These are phyloP conservation scores for Stentor coeruleus DNA, from an alignment of 73 alveolate species.

Conservation along the genomic window DNA sequence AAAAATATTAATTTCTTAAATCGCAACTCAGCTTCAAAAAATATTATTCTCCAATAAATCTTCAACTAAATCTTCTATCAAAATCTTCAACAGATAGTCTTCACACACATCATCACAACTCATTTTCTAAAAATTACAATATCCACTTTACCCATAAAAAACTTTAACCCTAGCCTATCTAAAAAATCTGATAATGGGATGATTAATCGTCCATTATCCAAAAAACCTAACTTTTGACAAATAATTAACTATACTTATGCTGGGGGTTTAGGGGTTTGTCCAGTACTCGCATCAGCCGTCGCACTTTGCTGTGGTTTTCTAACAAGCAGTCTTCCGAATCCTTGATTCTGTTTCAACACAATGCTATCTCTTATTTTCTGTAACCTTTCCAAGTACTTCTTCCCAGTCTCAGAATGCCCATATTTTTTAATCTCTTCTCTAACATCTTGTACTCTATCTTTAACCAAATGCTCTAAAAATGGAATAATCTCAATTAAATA, in stretches of 20 bases:
- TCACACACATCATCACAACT: too few species aligned
- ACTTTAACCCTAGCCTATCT: too few species aligned
- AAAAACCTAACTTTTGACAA: too few species aligned
- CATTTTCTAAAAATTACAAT: too few species aligned
- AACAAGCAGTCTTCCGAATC: constrained; percentile 33
- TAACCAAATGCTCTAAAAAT: constrained; percentile 62
- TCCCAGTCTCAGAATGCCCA: constrained; percentile 73
- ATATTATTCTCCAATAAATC: too few species aligned
- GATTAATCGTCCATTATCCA: too few species aligned
- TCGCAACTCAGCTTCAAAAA: too few species aligned
- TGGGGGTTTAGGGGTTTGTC: neutral
- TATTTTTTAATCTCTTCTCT: constrained; percentile 64
- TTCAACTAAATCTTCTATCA: too few species aligned
- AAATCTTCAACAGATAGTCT: too few species aligned
- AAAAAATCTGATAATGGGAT: too few species aligned
- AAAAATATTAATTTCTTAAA: too few species aligned
- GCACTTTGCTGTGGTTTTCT: neutral
- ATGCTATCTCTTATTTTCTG: constrained; percentile 45
- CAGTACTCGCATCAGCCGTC: neutral
- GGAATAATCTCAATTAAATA: constrained; percentile 65
- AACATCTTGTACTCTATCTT: constrained; percentile 49
- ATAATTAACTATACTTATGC: neutral
- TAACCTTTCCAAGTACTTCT: constrained; percentile 54
- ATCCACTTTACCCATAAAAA: too few species aligned
- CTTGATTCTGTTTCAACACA: constrained; percentile 39